Evolutionary conservation across 495 filamentous ascomycete genomes (phyloP).

Genomic region (Pyrenula massariospora): DNA sequence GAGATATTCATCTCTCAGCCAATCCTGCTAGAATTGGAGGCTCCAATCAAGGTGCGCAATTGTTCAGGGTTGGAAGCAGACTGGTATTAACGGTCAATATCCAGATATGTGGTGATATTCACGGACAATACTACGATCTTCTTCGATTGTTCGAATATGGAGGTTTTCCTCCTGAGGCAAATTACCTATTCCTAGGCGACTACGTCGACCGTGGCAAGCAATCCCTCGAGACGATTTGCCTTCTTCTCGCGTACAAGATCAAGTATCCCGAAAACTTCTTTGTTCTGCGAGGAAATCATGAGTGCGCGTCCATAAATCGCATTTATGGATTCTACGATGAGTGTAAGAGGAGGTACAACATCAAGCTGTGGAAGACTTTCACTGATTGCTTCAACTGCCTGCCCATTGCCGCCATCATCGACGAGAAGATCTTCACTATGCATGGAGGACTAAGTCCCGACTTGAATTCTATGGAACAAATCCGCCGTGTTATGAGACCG

Average conservation of each 20-base stretch:
- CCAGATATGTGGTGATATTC: constrained; percentile 98
- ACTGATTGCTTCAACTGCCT: constrained; percentile 99
- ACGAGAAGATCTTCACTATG: constrained; percentile 99
- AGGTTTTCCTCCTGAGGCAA: constrained; percentile 95
- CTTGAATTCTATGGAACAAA: constrained; percentile 99
- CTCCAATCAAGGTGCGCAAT: constrained; percentile 88
- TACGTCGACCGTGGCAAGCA: constrained; percentile 99
- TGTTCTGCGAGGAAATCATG: constrained; percentile 95
- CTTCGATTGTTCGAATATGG: constrained; percentile 97
- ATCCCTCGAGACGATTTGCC: constrained; percentile 97
- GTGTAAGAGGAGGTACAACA: constrained; percentile 98
- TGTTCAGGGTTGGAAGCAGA: neutral
- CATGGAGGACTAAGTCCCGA: constrained; percentile 96
- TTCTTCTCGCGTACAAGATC: constrained; percentile 98
- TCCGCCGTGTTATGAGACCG: constrained; percentile 94
- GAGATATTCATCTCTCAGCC: constrained; percentile 99
- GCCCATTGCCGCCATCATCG: constrained; percentile 98
- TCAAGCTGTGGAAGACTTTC: constrained; percentile 99
- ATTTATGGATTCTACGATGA: constrained; percentile 99
- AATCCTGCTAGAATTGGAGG: constrained; percentile 92
- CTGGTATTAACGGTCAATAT: constrained; percentile 4
- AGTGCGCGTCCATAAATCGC: constrained; percentile 98
- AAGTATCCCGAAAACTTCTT: constrained; percentile 99
- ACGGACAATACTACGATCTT: constrained; percentile 98
- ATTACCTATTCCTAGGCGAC: constrained; percentile 98